Conservation (phyloP, 441 rosid genomes). For the Euphorbia schlechtendalii region DNA sequence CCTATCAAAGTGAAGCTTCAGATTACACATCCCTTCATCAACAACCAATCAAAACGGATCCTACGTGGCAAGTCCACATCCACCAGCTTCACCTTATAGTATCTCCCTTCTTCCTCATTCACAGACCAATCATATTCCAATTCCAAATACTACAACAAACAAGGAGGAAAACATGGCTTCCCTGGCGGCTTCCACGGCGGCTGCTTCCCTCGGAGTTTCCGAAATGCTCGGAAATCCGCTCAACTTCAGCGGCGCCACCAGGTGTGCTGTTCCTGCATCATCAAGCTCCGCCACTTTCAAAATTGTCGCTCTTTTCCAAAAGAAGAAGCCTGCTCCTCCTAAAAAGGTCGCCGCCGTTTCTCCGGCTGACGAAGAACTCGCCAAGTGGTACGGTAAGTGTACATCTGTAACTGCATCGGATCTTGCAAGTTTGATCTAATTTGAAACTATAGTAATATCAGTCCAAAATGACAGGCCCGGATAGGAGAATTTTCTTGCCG, state of each 20-base stretch:
- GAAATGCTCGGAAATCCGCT: conserved; percentile 81
- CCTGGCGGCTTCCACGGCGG: conserved; percentile 45
- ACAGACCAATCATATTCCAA: background rate
- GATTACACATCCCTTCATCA: conserved; percentile 45
- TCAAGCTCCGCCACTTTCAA: conserved; percentile 54
- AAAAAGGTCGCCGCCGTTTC: conserved; percentile 51
- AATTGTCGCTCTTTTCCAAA: conserved; percentile 73
- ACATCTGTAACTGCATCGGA: background rate
- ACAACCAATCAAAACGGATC: conserved; percentile 24
- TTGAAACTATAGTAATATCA: background rate
- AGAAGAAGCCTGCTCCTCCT: conserved; percentile 64
- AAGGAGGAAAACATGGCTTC: conserved; percentile 33
- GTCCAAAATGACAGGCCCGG: conserved; percentile 50
- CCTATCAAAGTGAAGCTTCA: conserved; percentile 53
- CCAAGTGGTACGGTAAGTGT: conserved; percentile 95
- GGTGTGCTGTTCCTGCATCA: conserved; percentile 48
- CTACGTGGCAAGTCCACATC: conserved; percentile 41
- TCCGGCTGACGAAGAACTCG: conserved; percentile 57
- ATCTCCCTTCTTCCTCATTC: conserved; percentile 21
- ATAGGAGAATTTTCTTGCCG: conserved; percentile 92
- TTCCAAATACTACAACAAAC: background rate
- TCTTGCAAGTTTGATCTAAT: background rate
- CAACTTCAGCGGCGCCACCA: conserved; percentile 45
- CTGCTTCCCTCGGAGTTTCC: conserved; percentile 73
- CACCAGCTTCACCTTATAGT: conserved; percentile 57